These are phyloP conservation scores for Xylaria sp. DNA, from an alignment of 2,329 filamentous ascomycete genomes.

Conservation along the genomic window DNA sequence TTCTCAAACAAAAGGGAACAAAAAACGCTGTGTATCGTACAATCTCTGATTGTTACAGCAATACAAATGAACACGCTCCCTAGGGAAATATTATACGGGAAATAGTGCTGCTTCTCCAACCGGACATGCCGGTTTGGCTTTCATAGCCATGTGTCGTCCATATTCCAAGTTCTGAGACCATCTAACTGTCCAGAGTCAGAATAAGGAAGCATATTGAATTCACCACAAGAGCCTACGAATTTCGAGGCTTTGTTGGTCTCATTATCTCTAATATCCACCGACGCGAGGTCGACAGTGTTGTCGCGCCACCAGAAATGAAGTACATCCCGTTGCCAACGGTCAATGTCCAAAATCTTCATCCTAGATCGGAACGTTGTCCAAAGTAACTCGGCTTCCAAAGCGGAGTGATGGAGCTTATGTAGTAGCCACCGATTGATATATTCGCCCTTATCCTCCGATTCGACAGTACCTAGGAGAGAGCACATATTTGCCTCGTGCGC, in stretches of 20 bases:
- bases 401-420: conserved; percentile 59
- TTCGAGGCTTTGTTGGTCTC: conserved; percentile 39
- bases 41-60: neutral
- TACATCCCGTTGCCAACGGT: conserved; percentile 56
- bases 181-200: conserved; percentile 43
- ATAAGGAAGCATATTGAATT: conserved; percentile 30
- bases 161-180: conserved; percentile 37
- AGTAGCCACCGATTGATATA: conserved; percentile 65
- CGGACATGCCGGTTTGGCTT: neutral
- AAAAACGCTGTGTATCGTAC: conserved; percentile 6
- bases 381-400: conserved; percentile 58
- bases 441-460: conserved; percentile 54
- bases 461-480: conserved; percentile 50
- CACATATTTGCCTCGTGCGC: conserved; percentile 62
- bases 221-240: conserved; percentile 25
- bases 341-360: conserved; percentile 49
- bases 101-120: neutral
- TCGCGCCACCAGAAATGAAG: conserved; percentile 55
- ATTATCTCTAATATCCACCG: conserved; percentile 31
- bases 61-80: neutral
- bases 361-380: conserved; percentile 50
- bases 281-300: conserved; percentile 42
- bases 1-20: conserved; percentile 9
- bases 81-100: neutral
- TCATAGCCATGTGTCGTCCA: conserved; percentile 38